A percentile compares a stretch with the other conserved stretches of the same genome.
Conservation (phyloP, 306 rosid genomes). For the Pyrus betulifolia region DNA sequence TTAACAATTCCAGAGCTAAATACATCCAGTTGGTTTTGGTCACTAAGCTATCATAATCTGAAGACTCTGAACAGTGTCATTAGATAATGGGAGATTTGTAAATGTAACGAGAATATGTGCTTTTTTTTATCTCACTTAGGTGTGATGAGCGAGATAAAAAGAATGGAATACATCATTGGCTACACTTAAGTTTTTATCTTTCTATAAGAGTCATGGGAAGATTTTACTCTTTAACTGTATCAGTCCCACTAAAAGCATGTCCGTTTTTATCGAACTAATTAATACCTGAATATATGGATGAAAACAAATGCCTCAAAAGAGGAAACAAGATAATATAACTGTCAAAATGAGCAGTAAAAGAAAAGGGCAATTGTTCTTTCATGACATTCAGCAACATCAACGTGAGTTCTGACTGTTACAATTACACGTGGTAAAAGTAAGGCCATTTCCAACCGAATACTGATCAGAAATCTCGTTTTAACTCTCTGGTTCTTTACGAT, state of each 20-base stretch:
- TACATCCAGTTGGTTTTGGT: conserved; percentile 28
- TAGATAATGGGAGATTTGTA: background rate
- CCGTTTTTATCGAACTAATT: conserved; percentile 3
- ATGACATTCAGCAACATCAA: conserved; percentile 23
- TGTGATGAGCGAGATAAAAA: too few relatives aligned
- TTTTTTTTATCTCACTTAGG: too few relatives aligned
- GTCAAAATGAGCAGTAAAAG: conserved; percentile 23
- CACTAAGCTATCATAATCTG: conserved; percentile 36
- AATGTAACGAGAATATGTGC: fast-evolving
- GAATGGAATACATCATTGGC: background rate
- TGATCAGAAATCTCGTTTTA: too few relatives aligned
- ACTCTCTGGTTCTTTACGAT: too few relatives aligned
- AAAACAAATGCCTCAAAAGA: conserved; percentile 5
- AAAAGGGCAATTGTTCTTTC: conserved; percentile 18
- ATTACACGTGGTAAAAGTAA: conserved; percentile 4
- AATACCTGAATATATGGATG: background rate
- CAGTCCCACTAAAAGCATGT: background rate
- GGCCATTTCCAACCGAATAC: too few relatives aligned
- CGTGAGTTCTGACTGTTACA: conserved; percentile 21
- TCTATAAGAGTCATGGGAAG: background rate
- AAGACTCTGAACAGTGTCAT: background rate
- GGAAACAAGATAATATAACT: conserved; percentile 22
- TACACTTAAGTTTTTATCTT: background rate
- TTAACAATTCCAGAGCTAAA: conserved; percentile 34
- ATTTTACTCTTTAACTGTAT: conserved; percentile 11